Conservation (phyloP, 1,139 yeast species). For the Kodamaea sp. region DNA sequence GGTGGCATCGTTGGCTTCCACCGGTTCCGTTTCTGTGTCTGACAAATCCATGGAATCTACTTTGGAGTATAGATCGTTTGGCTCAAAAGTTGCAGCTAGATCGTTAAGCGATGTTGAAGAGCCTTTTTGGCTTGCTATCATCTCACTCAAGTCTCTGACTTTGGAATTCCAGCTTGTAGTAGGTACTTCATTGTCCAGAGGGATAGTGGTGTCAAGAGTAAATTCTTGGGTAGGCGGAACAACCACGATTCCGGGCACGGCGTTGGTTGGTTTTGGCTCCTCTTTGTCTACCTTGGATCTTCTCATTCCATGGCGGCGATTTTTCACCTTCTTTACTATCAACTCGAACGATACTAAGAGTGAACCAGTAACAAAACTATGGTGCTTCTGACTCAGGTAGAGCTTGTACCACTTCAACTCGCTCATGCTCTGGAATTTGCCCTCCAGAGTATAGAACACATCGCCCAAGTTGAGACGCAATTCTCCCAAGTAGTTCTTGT, state of each 20-base stretch:
- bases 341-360: slow-evolving; percentile 53
- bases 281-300: slow-evolving; percentile 3
- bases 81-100: too few relatives aligned
- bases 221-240: slow-evolving; percentile 21
- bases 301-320: slow-evolving; percentile 6
- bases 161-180: neutral
- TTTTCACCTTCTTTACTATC: slow-evolving; percentile 22
- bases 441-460: slow-evolving; percentile 30
- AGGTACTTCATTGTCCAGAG: too few relatives aligned
- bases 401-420: slow-evolving; percentile 54
- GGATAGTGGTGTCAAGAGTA: slow-evolving; percentile 4
- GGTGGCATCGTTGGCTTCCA: slow-evolving; percentile 12
- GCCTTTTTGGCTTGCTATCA: too few relatives aligned
- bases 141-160: neutral
- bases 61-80: slow-evolving; percentile 7
- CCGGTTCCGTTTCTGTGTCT: slow-evolving; percentile 11
- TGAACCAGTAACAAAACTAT: slow-evolving; percentile 59
- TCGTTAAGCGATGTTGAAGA: neutral
- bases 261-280: slow-evolving; percentile 6
- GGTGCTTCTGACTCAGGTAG: slow-evolving; percentile 46
- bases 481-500: slow-evolving; percentile 58
- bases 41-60: slow-evolving; percentile 15
- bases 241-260: slow-evolving; percentile 15
- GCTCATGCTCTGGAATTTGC: slow-evolving; percentile 21
- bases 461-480: slow-evolving; percentile 47